A percentile compares a stretch with the other conserved stretches of the same genome.
These are phyloP conservation scores for Hypoxylon sp. DNA, from an alignment of 2,329 filamentous ascomycete genomes.

Conservation along the genomic window DNA sequence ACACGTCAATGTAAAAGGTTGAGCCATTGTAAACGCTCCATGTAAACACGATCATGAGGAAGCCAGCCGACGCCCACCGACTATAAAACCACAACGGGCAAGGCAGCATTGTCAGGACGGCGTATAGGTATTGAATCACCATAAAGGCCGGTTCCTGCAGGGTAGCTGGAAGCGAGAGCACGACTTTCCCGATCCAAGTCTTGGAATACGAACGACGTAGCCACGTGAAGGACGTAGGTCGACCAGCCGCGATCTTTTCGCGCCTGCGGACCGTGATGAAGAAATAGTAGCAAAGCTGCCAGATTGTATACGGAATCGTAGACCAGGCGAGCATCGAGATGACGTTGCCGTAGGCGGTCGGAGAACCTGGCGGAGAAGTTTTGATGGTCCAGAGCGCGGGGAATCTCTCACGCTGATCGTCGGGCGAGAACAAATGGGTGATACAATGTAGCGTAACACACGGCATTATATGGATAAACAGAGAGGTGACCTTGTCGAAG, in stretches of 20 bases:
- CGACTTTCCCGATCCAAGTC: conserved; percentile 86
- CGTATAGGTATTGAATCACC: conserved; percentile 93
- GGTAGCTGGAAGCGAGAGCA: conserved; percentile 78
- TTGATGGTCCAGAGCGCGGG: conserved; percentile 89
- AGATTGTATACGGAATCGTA: conserved; percentile 89
- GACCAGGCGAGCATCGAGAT: conserved; percentile 93
- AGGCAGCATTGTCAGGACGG: conserved; percentile 91
- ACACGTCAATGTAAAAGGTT: conserved; percentile 98
- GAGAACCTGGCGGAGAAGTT: conserved; percentile 73
- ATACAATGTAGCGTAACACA: conserved; percentile 93
- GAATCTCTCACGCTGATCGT: conserved; percentile 76
- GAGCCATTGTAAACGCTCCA: conserved; percentile 98
- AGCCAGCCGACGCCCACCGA: conserved; percentile 79
- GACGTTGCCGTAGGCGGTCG: conserved; percentile 81
- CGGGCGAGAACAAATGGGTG: conserved; percentile 80
- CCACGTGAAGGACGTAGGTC: conserved; percentile 98
- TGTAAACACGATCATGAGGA: conserved; percentile 84
- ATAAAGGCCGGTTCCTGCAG: conserved; percentile 94
- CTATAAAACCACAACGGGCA: conserved; percentile 96
- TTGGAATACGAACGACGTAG: conserved; percentile 90
- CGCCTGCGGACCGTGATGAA: conserved; percentile 94
- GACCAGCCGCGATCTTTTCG: conserved; percentile 94
- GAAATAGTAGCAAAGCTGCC: conserved; percentile 94
- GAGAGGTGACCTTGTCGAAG: conserved; percentile 95
- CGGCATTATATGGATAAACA: conserved; percentile 99